Conservation (phyloP, 1,284 basidiomycete genomes). For the Fomes fomentarius region DNA sequence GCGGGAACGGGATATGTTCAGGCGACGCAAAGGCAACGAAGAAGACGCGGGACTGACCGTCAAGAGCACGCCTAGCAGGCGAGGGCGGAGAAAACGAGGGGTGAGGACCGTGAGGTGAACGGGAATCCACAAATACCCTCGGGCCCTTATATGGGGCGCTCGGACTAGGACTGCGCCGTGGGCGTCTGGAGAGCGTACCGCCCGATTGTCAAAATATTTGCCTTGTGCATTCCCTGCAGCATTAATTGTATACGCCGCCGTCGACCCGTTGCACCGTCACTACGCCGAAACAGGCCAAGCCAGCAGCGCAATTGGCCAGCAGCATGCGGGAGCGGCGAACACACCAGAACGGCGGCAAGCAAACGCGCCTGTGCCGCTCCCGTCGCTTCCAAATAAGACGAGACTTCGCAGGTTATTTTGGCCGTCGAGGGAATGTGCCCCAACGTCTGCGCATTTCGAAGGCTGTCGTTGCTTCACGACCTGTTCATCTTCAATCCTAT, state of each 20-base stretch:
- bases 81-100: conserved; percentile 29
- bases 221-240: neutral
- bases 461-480: neutral
- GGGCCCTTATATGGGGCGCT: conserved; percentile 17
- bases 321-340: neutral
- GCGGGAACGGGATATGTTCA: conserved; percentile 7
- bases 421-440: neutral
- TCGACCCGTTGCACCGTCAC: neutral
- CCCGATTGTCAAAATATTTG: conserved; percentile 11
- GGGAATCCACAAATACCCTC: conserved; percentile 22
- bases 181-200: conserved; percentile 6
- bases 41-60: conserved; percentile 28
- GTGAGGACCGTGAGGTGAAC: conserved; percentile 30
- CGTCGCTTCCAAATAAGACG: no score
- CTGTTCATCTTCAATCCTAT: no score
- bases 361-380: no score
- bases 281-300: neutral
- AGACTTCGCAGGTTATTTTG: neutral
- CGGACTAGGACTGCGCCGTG: conserved; percentile 15
- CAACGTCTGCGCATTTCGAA: no score
- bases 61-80: conserved; percentile 32
- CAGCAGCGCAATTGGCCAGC: neutral
- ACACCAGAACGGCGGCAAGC: neutral
- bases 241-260: neutral
- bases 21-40: conserved; percentile 9